A percentile compares a stretch with the other conserved stretches of the same genome.
These are phyloP conservation scores for Epithele typhae DNA, from an alignment of 768 basidiomycete genomes.

Conservation along the genomic window DNA sequence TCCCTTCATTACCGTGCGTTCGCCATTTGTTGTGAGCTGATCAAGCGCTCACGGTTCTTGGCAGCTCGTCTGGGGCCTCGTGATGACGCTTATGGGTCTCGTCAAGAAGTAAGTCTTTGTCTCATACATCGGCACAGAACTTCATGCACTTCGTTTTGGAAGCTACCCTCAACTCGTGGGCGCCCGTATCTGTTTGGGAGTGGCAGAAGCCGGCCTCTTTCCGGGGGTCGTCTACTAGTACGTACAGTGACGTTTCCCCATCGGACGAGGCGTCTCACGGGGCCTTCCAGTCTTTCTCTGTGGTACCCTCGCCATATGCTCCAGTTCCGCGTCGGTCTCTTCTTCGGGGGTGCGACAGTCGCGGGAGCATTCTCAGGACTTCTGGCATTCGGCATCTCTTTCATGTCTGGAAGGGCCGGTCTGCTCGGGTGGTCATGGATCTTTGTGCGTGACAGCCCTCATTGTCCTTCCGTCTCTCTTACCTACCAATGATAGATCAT, in stretches of 20 bases:
- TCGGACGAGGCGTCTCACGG: neutral
- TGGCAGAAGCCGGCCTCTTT: conserved; percentile 68
- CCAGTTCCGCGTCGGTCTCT: conserved; percentile 23
- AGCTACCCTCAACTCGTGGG: conserved; percentile 63
- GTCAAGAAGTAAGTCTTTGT: conserved; percentile 61
- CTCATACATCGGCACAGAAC: too few relatives aligned
- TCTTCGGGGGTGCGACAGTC: conserved; percentile 24
- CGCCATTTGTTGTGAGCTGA: too few relatives aligned
- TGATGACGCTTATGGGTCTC: conserved; percentile 60
- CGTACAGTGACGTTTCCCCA: neutral
- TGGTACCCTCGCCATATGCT: conserved; percentile 28
- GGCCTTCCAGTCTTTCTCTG: conserved; percentile 16
- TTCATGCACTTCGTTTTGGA: too few relatives aligned
- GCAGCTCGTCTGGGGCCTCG: conserved; percentile 48
- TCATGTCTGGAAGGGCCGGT: conserved; percentile 28
- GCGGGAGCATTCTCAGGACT: conserved; percentile 28
- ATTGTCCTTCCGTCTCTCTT: too few relatives aligned
- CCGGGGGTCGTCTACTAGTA: conserved; percentile 75
- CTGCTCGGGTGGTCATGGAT: conserved; percentile 31
- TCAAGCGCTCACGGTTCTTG: neutral
- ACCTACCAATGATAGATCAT: conserved; percentile 19
- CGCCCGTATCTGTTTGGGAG: conserved; percentile 52
- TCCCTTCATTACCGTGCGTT: conserved; percentile 55
- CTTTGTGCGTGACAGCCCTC: conserved; percentile 9
- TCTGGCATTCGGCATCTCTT: conserved; percentile 32